These are phyloP conservation scores for Austroboletus novae-zelandiae DNA, from an alignment of 1,284 basidiomycete species.

Conservation along the genomic window DNA sequence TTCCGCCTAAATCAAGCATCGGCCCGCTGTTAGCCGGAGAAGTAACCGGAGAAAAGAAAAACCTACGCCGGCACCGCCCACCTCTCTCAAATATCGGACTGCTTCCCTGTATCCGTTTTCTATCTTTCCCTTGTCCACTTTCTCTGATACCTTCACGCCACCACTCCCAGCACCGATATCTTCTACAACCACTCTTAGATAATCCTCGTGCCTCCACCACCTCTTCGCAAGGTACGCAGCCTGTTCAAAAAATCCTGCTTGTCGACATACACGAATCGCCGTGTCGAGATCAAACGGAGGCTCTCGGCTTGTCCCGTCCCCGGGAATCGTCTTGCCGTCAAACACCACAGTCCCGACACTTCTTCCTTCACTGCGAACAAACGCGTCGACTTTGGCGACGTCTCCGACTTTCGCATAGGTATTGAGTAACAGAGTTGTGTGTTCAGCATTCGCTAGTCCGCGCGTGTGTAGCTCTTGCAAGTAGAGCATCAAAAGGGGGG, in stretches of 20 bases:
- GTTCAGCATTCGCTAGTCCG: constrained; percentile 92
- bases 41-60: neutral
- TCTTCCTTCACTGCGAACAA: constrained; percentile 83
- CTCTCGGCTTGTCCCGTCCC: constrained; percentile 50
- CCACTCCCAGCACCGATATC: constrained; percentile 65
- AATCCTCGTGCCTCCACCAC: constrained; percentile 91
- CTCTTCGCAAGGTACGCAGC: constrained; percentile 92
- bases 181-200: constrained; percentile 92
- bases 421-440: constrained; percentile 93
- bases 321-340: constrained; percentile 31
- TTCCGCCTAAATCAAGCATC: constrained; percentile 54
- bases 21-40: neutral
- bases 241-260: constrained; percentile 95
- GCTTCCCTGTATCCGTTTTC: constrained; percentile 66
- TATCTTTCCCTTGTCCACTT: constrained; percentile 20
- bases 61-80: constrained; percentile 77
- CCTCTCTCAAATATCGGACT: constrained; percentile 72
- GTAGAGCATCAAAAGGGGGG: constrained; percentile 93
- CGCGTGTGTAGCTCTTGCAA: constrained; percentile 92
- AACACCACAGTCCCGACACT: constrained; percentile 21
- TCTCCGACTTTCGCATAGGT: constrained; percentile 98
- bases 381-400: constrained; percentile 82
- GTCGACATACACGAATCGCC: constrained; percentile 93
- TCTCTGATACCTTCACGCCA: constrained; percentile 8
- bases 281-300: constrained; percentile 97